These are phyloP conservation scores for Oryza glaberrima DNA, from an alignment of 176 grass and related monocot genomes.

Conservation along the genomic window DNA sequence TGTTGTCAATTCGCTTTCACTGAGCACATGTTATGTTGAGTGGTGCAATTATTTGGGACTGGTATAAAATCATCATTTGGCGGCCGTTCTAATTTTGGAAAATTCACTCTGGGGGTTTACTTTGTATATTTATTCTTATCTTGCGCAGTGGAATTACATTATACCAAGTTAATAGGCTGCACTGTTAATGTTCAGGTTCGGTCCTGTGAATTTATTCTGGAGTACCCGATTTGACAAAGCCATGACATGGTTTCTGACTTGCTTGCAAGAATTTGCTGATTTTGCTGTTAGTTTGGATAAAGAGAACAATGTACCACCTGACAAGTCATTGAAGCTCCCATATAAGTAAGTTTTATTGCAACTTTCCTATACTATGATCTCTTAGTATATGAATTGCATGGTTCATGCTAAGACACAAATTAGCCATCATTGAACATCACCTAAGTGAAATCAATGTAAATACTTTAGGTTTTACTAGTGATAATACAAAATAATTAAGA, in stretches of 20 bases:
- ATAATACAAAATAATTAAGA: background rate
- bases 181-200: conserved; percentile 69
- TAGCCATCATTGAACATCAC: background rate
- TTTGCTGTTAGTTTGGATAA: conserved; percentile 77
- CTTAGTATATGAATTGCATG: conserved; percentile 10
- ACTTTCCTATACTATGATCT: background rate
- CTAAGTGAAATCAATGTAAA: background rate
- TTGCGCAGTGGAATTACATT: background rate
- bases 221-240: conserved; percentile 98
- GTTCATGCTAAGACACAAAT: conserved; percentile 12
- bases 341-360: conserved; percentile 73
- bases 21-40: background rate
- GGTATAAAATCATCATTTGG: background rate
- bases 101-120: background rate
- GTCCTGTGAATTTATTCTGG: conserved; percentile 99
- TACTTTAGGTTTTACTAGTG: background rate
- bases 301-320: conserved; percentile 89
- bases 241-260: conserved; percentile 96
- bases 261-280: conserved; percentile 91
- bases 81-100: background rate
- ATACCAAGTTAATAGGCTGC: conserved; percentile 20
- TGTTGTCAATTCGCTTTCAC: background rate
- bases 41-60: background rate
- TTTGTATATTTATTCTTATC: background rate
- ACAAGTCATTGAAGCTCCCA: conserved; percentile 94